A percentile compares a stretch with the other conserved stretches of the same genome.
Evolutionary conservation across 2,329 filamentous ascomycete genomes (phyloP).

Genomic region (Pyricularia sp.): DNA sequence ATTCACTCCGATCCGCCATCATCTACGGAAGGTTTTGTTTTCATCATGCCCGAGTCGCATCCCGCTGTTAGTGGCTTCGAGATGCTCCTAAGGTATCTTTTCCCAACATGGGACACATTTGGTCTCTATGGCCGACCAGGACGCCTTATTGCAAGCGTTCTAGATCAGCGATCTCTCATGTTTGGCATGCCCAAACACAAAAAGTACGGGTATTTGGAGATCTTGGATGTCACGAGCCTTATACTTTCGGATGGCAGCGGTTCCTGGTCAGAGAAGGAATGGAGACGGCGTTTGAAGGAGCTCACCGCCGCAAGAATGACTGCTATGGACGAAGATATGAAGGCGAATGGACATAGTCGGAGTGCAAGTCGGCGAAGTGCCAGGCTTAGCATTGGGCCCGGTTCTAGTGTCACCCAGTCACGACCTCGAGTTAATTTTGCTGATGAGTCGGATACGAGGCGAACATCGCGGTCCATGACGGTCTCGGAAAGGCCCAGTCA

Average conservation of each 20-base stretch:
- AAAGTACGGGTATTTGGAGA: slow-evolving; percentile 84
- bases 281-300: slow-evolving; percentile 84
- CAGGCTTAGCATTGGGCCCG: slow-evolving; percentile 42
- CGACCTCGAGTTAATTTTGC: slow-evolving; percentile 47
- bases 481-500: slow-evolving; percentile 25
- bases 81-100: slow-evolving; percentile 86
- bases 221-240: slow-evolving; percentile 71
- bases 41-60: slow-evolving; percentile 92
- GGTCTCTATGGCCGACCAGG: slow-evolving; percentile 82
- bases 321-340: slow-evolving; percentile 41
- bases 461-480: slow-evolving; percentile 43
- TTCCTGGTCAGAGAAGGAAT: slow-evolving; percentile 77
- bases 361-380: slow-evolving; percentile 50
- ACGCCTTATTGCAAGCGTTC: slow-evolving; percentile 75
- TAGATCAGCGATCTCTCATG: slow-evolving; percentile 87
- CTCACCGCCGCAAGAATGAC: slow-evolving; percentile 73
- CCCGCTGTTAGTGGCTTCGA: slow-evolving; percentile 92
- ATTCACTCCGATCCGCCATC: slow-evolving; percentile 74
- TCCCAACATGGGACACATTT: slow-evolving; percentile 92
- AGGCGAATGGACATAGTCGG: slow-evolving; percentile 28
- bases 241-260: slow-evolving; percentile 71
- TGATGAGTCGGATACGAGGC: slow-evolving; percentile 40
- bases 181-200: slow-evolving; percentile 91
- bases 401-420: slow-evolving; percentile 16
- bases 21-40: slow-evolving; percentile 85